Evolutionary conservation across 1,284 basidiomycete species (phyloP).

Genomic region (Papiliotrema laurentii): DNA sequence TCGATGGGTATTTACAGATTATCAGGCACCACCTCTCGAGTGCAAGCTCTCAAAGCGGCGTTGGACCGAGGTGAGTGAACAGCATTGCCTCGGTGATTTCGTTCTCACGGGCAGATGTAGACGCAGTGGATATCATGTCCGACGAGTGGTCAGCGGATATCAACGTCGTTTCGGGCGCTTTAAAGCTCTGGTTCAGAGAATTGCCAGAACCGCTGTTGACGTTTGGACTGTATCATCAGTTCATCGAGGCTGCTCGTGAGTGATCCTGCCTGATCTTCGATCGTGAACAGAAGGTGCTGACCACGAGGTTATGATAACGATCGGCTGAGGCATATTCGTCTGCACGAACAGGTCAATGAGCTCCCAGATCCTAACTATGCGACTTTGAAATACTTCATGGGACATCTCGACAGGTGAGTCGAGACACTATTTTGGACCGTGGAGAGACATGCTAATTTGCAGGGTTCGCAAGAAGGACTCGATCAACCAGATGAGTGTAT

Average conservation of each 20-base stretch:
- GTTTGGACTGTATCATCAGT: constrained; percentile 74
- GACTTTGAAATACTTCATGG: constrained; percentile 92
- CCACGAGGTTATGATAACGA: constrained; percentile 82
- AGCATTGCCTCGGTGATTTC: neutral
- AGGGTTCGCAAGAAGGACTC: constrained; percentile 71
- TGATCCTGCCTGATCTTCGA: constrained; percentile 14
- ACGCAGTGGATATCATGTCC: constrained; percentile 76
- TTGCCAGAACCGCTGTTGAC: constrained; percentile 92
- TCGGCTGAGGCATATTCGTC: constrained; percentile 82
- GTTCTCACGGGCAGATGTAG: constrained; percentile 60
- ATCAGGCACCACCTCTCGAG: constrained; percentile 84
- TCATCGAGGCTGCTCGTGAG: constrained; percentile 92
- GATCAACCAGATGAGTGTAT: constrained; percentile 87
- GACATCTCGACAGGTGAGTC: constrained; percentile 78
- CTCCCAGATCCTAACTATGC: constrained; percentile 97
- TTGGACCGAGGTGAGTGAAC: constrained; percentile 71
- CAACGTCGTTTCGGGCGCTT: constrained; percentile 86
- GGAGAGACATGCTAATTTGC: too few relatives aligned
- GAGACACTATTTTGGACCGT: too few relatives aligned
- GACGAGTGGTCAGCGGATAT: constrained; percentile 90
- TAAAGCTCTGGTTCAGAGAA: constrained; percentile 96
- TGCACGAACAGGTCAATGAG: constrained; percentile 96
- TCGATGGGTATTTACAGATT: constrained; percentile 91
- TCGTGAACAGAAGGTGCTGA: constrained; percentile 3
- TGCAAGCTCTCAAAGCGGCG: constrained; percentile 73